Evolutionary conservation across 345 rosid species (phyloP).

Genomic region (Acer saccharum): DNA sequence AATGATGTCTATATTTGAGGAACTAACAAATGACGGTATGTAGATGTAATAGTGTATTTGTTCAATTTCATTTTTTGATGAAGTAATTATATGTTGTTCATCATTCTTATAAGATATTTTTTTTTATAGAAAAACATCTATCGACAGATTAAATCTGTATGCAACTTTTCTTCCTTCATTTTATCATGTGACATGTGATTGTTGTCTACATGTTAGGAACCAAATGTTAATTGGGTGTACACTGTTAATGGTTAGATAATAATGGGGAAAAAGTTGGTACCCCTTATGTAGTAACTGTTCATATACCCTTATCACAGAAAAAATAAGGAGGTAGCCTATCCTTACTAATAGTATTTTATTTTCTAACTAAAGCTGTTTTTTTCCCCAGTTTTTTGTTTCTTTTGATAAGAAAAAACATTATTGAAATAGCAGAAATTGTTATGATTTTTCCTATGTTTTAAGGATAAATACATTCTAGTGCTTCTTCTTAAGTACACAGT

Average conservation of each 20-base stretch:
- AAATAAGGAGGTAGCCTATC: background rate
- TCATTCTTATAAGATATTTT: background rate
- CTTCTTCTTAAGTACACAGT: background rate
- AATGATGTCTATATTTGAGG: too few species aligned
- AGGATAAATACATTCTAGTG: conserved; percentile 5
- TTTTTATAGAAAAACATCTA: background rate
- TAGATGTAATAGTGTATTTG: background rate
- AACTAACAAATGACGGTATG: too few species aligned
- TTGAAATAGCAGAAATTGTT: background rate
- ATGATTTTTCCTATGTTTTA: background rate
- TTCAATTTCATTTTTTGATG: background rate
- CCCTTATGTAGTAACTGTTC: background rate
- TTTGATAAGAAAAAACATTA: too few species aligned
- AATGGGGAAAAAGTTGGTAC: background rate
- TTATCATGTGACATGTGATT: conserved; percentile 5
- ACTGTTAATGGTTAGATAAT: background rate
- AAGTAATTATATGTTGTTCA: background rate
- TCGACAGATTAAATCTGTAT: too few species aligned
- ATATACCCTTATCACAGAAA: background rate
- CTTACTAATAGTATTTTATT: background rate
- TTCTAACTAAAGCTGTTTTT: background rate
- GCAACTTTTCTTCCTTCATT: background rate
- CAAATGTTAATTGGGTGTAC: background rate
- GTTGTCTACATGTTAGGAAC: background rate
- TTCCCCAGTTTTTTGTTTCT: background rate